Conservation (phyloP, 2,329 filamentous ascomycete species). For the Cadophora malorum region DNA sequence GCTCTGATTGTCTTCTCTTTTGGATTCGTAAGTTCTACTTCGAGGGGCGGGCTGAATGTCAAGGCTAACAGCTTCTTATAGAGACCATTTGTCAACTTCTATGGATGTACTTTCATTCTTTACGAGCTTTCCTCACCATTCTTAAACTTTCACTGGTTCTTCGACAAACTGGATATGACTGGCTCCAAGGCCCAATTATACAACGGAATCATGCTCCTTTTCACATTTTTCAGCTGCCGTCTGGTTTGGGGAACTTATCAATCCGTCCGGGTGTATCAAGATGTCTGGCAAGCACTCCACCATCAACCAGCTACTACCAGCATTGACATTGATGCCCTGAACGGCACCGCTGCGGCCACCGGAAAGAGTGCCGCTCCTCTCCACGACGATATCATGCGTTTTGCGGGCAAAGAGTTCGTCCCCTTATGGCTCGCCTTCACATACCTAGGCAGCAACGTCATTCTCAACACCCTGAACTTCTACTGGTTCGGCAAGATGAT, state of each 20-base stretch:
- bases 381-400: conserved; percentile 54
- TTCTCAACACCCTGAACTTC: conserved; percentile 78
- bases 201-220: conserved; percentile 76
- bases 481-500: conserved; percentile 93
- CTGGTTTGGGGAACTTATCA: conserved; percentile 80
- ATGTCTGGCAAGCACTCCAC: conserved; percentile 68
- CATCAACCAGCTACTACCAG: conserved; percentile 48
- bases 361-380: conserved; percentile 41
- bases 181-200: conserved; percentile 76
- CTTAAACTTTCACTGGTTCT: conserved; percentile 91
- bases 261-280: conserved; percentile 71
- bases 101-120: conserved; percentile 80
- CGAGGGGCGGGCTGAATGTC: conserved; percentile 16
- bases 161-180: conserved; percentile 84
- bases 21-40: conserved; percentile 71
- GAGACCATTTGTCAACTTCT: conserved; percentile 86
- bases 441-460: conserved; percentile 74
- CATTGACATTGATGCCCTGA: conserved; percentile 45
- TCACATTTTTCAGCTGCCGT: conserved; percentile 78
- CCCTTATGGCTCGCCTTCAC: conserved; percentile 72
- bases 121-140: conserved; percentile 88
- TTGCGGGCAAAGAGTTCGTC: conserved; percentile 58
- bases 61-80: conserved; percentile 47
- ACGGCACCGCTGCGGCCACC: conserved; percentile 44
- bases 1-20: conserved; percentile 77